Evolutionary conservation across 371 early-diverging fungal species (phyloP), one percentile per base, ranked within the genome.

Genomic region (Phascolomyces articulosus): DNA sequence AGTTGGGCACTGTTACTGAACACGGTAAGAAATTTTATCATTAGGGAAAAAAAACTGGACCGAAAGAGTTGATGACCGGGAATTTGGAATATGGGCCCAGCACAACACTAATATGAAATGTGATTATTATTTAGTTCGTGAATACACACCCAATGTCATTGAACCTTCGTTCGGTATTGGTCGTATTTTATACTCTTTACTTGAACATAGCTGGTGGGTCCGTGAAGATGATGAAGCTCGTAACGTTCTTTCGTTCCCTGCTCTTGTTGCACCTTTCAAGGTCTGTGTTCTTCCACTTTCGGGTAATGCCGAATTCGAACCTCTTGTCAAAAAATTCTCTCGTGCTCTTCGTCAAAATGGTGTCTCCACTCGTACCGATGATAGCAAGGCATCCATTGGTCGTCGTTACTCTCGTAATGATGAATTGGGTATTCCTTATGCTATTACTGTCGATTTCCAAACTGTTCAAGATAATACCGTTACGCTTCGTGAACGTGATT

Each of bases 141-240:
- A 98, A 83, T 98, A 91, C 82, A 92, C 90, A 11, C 99, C 99
- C 47, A 96, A 94, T 73, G 99, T 99, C 71, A 99, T 99, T 74
- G 99, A 99, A 82, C 99, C 99, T 47, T 99, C 99, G 27, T 99
- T 99, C 83, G 99, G 99, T 85, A 93, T 99, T 68, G 99, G 99
- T 64, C 96, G 99, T 73, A 99, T 99, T 67, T 84, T 99, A 58
- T 98, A 99, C 82, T 89, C 96, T 40, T 90, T 99, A 34, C 79
- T 99, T 66, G 99, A 99, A 84, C 99, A 99, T 79, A 85, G 90
- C 63, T 99, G 91, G 88, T 97, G 89, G 87, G 84, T 86, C 18
- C 94, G 99, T 66, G 93, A 93, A 58, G 95, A 84, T 21, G 97
- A 96, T 69, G 98, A 96, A 77, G 86, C 91, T 64, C 92, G 99